phyloP scores from a whole-genome alignment of 768 basidiomycete genomes.

The Udeniomyces megalosporus region DNA sequence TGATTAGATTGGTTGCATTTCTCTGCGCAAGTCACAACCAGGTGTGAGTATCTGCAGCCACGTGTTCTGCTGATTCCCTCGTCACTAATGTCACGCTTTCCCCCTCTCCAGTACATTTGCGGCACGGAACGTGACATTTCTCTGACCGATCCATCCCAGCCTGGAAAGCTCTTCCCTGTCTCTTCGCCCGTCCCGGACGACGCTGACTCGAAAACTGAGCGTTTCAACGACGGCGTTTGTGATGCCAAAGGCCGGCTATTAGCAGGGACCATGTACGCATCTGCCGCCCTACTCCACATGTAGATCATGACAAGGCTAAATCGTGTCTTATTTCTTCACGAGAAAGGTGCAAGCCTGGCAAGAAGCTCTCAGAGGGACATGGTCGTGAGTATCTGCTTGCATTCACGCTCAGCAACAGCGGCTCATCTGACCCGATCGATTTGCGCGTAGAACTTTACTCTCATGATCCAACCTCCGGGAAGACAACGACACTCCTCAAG shows the following conservation, averaged over 20 bases:
- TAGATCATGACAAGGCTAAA: too few relatives aligned
- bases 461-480: not conserved
- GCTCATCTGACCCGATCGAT: too few relatives aligned
- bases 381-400: not conserved
- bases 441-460: not conserved
- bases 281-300: too few relatives aligned
- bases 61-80: not conserved
- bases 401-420: too few relatives aligned
- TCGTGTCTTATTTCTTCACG: too few relatives aligned
- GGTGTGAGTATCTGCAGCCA: not conserved
- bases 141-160: not conserved
- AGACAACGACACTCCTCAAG: not conserved
- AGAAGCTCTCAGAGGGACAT: not conserved
- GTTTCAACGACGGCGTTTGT: slow-evolving; percentile 11
- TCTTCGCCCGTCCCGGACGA: not conserved
- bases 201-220: not conserved
- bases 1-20: slow-evolving; percentile 8
- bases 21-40: not conserved
- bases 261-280: not conserved
- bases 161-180: not conserved
- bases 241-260: not conserved
- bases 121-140: not conserved
- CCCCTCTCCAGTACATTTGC: not conserved
- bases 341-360: too few relatives aligned
- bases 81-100: too few relatives aligned